These are phyloP conservation scores for Schoenoplectus tabernaemontani DNA, from an alignment of 202 grass and related monocot species.

Conservation along the genomic window DNA sequence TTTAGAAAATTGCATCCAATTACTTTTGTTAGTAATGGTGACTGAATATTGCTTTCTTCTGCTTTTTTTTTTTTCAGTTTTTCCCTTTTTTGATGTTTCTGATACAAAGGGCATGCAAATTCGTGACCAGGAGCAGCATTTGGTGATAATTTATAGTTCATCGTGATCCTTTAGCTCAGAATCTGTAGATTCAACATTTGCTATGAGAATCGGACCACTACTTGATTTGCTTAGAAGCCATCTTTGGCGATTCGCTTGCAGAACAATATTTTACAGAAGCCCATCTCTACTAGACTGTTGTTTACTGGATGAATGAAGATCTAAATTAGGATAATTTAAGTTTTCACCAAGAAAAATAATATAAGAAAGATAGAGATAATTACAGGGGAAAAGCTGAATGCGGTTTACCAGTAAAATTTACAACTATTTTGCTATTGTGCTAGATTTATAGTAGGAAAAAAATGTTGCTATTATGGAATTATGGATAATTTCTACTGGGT, in stretches of 20 bases:
- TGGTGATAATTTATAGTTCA: conserved; percentile 28
- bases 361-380: not conserved
- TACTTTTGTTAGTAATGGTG: not conserved
- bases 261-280: too few species aligned
- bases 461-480: not conserved
- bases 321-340: not conserved
- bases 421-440: not conserved
- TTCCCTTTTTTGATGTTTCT: conserved; percentile 15
- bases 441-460: not conserved
- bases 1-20: conserved; percentile 34
- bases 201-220: not conserved
- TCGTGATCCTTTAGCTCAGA: conserved; percentile 11
- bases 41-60: not conserved
- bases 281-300: not conserved
- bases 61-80: not conserved
- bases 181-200: not conserved
- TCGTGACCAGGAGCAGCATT: conserved; percentile 30
- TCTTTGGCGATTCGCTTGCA: too few species aligned
- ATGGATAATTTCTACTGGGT: not conserved
- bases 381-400: not conserved
- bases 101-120: conserved; percentile 22
- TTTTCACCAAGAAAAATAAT: not conserved
- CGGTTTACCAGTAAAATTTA: not conserved
- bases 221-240: too few species aligned
- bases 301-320: not conserved